phyloP scores from a whole-genome alignment of 345 rosid species.

The Heritiera littoralis region DNA sequence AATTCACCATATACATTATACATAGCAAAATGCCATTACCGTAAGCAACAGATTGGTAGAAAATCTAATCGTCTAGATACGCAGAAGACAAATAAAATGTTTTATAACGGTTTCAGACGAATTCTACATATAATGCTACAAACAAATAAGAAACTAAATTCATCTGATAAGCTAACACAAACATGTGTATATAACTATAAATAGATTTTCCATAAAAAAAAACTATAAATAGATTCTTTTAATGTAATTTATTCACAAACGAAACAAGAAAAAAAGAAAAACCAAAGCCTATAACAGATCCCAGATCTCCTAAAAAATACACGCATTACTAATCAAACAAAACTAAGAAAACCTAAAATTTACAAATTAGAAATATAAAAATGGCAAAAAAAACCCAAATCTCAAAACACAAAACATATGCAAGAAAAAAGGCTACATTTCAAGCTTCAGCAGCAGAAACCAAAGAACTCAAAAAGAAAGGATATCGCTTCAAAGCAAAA shows the following conservation, averaged over 20 bases:
- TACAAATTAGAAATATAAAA: neutral
- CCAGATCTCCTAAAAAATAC: neutral
- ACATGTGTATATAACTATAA: neutral
- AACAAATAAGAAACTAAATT: neutral
- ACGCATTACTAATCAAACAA: neutral
- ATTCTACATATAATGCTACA: neutral
- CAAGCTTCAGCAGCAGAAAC: neutral
- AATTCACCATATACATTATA: neutral
- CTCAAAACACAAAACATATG: too few relatives aligned
- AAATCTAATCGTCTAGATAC: neutral
- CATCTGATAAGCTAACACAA: neutral
- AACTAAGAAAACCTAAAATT: neutral
- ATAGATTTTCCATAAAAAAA: neutral
- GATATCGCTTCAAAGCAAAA: neutral
- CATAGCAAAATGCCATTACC: neutral
- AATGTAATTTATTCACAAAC: neutral
- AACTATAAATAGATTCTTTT: neutral
- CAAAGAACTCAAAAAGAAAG: neutral
- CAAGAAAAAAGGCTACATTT: neutral
- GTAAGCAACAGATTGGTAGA: neutral
- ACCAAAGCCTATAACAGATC: neutral
- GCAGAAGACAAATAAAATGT: neutral
- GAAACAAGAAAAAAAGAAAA: neutral
- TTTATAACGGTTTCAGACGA: neutral
- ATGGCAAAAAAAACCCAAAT: neutral